A percentile compares a stretch with the other conserved stretches of the same genome.
Conservation (phyloP, 495 filamentous ascomycete species). For the Endocarpon pusillum region DNA sequence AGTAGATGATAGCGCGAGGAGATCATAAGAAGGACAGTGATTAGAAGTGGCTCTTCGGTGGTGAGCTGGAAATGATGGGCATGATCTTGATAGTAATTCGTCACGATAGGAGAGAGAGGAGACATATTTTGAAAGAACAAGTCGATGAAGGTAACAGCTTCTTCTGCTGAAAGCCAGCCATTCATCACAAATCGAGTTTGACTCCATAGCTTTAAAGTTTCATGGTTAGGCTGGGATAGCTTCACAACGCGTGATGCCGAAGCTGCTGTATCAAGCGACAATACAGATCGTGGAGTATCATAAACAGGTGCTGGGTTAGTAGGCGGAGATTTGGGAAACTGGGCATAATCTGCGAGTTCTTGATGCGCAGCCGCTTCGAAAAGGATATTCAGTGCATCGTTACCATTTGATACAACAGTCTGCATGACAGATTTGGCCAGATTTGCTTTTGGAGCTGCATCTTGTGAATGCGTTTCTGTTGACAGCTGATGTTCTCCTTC, state of each 20-base stretch:
- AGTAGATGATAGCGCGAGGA: conserved; percentile 35
- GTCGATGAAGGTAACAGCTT: conserved; percentile 31
- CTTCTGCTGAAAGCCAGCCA: conserved; percentile 35
- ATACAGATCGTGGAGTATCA: too few species aligned
- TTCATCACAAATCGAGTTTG: conserved; percentile 34
- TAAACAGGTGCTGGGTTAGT: too few species aligned
- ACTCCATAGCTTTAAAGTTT: conserved; percentile 29
- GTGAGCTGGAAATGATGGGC: conserved; percentile 27
- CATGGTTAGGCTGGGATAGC: conserved; percentile 15
- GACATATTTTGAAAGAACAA: conserved; percentile 37
- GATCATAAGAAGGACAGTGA: conserved; percentile 35
- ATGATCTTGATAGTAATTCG: conserved; percentile 32
- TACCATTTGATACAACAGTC: conserved; percentile 31
- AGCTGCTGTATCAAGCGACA: conserved; percentile 9
- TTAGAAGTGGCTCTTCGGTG: conserved; percentile 30
- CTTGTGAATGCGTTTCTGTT: conserved; percentile 9
- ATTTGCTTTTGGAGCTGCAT: conserved; percentile 14
- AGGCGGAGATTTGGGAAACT: too few species aligned
- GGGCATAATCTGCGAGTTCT: conserved; percentile 9
- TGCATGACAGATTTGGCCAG: conserved; percentile 31
- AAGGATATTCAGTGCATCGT: conserved; percentile 35
- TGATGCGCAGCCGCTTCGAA: conserved; percentile 31
- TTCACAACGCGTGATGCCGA: conserved; percentile 15
- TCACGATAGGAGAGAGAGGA: conserved; percentile 33
- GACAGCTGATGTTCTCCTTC: too few species aligned